Evolutionary conservation across 176 grass and related monocot species (phyloP).

Genomic region (Juncus inflexus): DNA sequence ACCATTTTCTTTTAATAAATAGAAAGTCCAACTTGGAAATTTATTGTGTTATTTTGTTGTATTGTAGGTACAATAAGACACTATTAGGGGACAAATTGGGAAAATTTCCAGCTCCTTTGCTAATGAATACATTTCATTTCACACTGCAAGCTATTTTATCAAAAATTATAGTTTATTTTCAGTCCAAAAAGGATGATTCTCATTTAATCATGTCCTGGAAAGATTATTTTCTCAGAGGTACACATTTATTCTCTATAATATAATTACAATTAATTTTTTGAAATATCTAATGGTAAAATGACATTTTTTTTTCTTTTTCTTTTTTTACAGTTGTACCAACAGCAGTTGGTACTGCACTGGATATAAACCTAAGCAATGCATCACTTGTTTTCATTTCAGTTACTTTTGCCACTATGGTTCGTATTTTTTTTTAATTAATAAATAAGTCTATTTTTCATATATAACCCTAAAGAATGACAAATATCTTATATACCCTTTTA

Average conservation of each 20-base stretch:
- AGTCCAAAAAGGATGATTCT: constrained; percentile 42
- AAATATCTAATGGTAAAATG: constrained; percentile 14
- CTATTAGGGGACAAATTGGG: constrained; percentile 96
- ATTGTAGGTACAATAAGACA: constrained; percentile 86
- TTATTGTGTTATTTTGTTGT: not conserved
- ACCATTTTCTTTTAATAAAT: too few species aligned
- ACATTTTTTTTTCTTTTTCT: constrained; percentile 6
- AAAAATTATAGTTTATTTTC: constrained; percentile 67
- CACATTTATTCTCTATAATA: not conserved
- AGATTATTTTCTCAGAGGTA: constrained; percentile 96
- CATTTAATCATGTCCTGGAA: constrained; percentile 83
- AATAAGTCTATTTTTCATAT: not conserved
- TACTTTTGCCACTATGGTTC: constrained; percentile 97
- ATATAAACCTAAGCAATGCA: constrained; percentile 98
- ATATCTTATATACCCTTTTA: constrained; percentile 8
- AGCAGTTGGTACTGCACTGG: constrained; percentile 87
- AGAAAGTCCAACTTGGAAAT: not conserved
- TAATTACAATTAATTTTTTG: not conserved
- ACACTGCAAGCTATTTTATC: constrained; percentile 88
- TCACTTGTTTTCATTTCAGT: constrained; percentile 98
- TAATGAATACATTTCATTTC: constrained; percentile 99
- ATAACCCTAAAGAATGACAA: not conserved
- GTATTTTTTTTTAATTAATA: constrained; percentile 18
- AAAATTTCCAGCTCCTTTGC: constrained; percentile 94
- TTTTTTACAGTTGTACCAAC: constrained; percentile 83